Conservation (phyloP, 768 basidiomycete genomes). For the Gyrodon lividus region DNA sequence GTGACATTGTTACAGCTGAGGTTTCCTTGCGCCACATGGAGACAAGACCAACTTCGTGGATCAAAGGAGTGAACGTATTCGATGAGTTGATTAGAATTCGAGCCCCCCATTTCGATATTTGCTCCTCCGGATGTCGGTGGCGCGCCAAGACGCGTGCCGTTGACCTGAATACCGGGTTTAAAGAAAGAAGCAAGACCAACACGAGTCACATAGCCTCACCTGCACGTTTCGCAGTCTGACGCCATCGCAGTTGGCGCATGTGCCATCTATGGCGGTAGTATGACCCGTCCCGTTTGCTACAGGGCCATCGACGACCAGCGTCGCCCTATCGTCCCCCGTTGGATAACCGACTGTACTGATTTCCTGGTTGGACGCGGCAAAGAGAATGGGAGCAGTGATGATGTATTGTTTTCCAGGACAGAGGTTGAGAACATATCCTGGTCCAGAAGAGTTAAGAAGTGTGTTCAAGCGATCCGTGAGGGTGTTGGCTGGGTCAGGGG, state of each 20-base stretch:
- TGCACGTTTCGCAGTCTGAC: constrained; percentile 71
- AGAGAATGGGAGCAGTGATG: constrained; percentile 64
- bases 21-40: constrained; percentile 72
- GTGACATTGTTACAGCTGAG: constrained; percentile 61
- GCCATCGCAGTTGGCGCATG: constrained; percentile 56
- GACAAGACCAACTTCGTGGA: constrained; percentile 80
- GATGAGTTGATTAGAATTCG: constrained; percentile 67
- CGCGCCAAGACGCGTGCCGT: constrained; percentile 63
- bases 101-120: constrained; percentile 85
- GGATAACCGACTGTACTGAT: constrained; percentile 82
- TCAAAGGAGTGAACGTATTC: constrained; percentile 77
- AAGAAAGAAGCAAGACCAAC: background rate
- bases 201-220: constrained; percentile 34
- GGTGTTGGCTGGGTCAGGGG: constrained; percentile 60
- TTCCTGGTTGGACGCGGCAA: constrained; percentile 69
- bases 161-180: constrained; percentile 46
- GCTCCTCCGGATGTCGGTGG: constrained; percentile 59
- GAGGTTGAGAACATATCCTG: constrained; percentile 63
- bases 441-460: constrained; percentile 62
- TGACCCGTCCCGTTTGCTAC: constrained; percentile 62
- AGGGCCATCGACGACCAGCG: constrained; percentile 65
- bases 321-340: constrained; percentile 61
- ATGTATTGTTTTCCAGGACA: constrained; percentile 64
- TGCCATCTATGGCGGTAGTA: constrained; percentile 70
- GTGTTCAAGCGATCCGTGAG: constrained; percentile 63